Percentiles rank a stretch among this genome's conserved stretches.
Conservation (phyloP, 2,329 filamentous ascomycete species). For the Colletotrichum sp. region DNA sequence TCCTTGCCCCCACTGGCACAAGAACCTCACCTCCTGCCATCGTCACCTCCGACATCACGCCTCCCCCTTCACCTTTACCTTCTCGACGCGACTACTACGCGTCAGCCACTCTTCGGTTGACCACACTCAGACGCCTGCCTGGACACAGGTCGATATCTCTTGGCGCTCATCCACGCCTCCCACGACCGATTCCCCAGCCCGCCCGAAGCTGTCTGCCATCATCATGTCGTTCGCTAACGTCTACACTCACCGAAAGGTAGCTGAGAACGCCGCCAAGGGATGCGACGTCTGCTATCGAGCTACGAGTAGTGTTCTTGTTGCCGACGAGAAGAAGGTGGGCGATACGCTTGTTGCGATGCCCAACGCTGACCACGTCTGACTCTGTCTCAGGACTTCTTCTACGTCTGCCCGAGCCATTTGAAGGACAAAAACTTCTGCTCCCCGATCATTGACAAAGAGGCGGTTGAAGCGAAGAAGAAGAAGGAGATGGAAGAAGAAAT, state of each 20-base stretch:
- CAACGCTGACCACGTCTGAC: background rate
- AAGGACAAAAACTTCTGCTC: constrained; percentile 83
- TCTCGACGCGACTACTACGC: background rate
- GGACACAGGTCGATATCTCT: background rate
- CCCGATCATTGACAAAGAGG: constrained; percentile 73
- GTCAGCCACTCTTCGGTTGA: background rate
- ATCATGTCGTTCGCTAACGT: constrained; percentile 73
- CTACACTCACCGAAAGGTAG: constrained; percentile 86
- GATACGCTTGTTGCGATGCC: background rate
- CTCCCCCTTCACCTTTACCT: background rate
- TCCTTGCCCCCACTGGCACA: background rate
- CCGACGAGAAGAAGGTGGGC: constrained; percentile 82
- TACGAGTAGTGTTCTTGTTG: constrained; percentile 85
- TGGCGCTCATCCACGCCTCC: background rate
- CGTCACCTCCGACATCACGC: background rate
- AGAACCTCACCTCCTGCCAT: background rate
- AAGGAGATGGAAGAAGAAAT: constrained; percentile 69
- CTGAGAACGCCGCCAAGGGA: constrained; percentile 80
- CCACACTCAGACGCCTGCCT: background rate
- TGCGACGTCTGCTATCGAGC: constrained; percentile 95
- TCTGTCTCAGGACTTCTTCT: constrained; percentile 79
- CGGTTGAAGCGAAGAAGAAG: constrained; percentile 68
- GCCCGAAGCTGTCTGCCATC: background rate
- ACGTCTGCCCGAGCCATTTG: constrained; percentile 83
- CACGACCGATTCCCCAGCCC: background rate